Evolutionary conservation across 345 rosid species (phyloP), one percentile per base, ranked within the genome.

Genomic region (Luvunga scandens): DNA sequence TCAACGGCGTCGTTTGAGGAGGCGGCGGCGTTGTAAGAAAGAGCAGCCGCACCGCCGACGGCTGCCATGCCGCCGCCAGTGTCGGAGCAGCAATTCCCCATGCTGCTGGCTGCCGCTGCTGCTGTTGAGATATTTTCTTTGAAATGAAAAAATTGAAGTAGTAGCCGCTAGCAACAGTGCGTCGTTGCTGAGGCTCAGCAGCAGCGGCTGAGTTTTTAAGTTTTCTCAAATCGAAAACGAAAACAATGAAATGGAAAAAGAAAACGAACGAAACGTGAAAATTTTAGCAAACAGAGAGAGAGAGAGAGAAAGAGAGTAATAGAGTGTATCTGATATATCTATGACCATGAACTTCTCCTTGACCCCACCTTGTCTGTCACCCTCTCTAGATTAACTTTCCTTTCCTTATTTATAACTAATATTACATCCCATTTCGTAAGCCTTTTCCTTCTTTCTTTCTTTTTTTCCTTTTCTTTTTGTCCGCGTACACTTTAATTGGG

Each of bases 51-150:
- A 5, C 91, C 90, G 63, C 93, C 94, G 21, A 88, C 89, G 27
- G 89, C 89, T 10, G 90, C 81, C 81, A 84, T 81, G 82, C 90
- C 88, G 19, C 91, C 97, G 79, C 87, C 91, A 69, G 79, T 90
- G 65, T 85, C 94, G 33, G 99, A 95, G 89, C 83, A 92, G 84
- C 99, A 95, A 75, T 93, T 93, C 69, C 99, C 99, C 99, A 92
- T 92, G 36, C 9, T 12, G 18, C 14, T 16, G n/a, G 36, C 9
- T 12, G 18, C 14, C 5, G 22, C 48, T 0, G 48, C 50, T 45
- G 50, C 18, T 45, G 50, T 45, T 13, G 50, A 45, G 50, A 45
- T 45, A 45, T 45, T 12, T 45, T 45, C 18, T 10, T 45, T 13
- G 50, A 13, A 45, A 45, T 13, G 5, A 45, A 45, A 13, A 45